Evolutionary conservation across 768 basidiomycete genomes (phyloP), one percentile per base, ranked within the genome.

Genomic region (Podaxis sp.): DNA sequence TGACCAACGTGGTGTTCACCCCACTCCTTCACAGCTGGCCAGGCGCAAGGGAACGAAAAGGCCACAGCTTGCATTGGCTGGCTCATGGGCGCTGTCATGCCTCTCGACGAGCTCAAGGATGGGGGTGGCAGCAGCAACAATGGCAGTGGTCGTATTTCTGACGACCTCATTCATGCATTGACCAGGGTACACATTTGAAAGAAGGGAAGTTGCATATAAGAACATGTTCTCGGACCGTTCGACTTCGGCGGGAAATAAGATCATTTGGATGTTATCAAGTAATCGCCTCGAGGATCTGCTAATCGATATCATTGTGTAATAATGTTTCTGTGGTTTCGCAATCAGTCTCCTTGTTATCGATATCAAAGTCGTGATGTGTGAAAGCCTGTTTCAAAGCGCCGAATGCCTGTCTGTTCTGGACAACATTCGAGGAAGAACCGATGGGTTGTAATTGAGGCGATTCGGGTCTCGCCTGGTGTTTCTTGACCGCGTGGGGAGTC

Each of bases 21-120:
- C 52, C 23, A 16, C 32, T 16, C n/a, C 13, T 57, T 35, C 47
- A 40, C 54, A 78, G 76, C 35, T 35, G 65, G 67, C 21, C 73
- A 74, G 55, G 61, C 62, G 2, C 63, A 72, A 55, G 76, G 75
- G 21, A 67, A 61, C 42, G 13, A 63, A 59, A 70, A 68, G 42
- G 68, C 70, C 16, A 68, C 68, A 2, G 69, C 76, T 2, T 64
- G 68, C 13, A 66, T 79, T 6, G 73, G 69, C 4, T 79, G 77
- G 77, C 72, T 79, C 28, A 75, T 79, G 60, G 78, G 78, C 37
- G 72, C 69, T 35, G 74, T 77, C 7, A 77, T 79, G 77, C 78
- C 78, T 38, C 73, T 79, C 21, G 75, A 78, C 50, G 71, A 73
- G 27, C 53, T 61, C 25, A n/a, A 44, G 36, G 14, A 38, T 32